Conservation (phyloP, 768 basidiomycete genomes). For the Pleurotus tuoliensis region DNA sequence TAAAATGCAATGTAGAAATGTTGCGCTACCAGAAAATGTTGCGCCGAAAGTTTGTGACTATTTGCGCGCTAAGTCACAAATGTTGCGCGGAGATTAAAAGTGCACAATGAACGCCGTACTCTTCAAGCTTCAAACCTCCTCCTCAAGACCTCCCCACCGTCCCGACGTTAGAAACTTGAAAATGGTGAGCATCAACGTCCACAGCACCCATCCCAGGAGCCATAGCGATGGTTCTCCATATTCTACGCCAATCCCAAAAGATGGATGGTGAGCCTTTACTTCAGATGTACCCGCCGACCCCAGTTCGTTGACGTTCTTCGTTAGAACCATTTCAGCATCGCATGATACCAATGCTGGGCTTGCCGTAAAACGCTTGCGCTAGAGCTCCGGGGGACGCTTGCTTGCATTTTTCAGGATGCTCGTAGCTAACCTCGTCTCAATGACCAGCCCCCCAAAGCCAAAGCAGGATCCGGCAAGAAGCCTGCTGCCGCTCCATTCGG, state of each 20-base stretch:
- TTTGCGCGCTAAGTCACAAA: too few species aligned
- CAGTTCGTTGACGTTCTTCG: conserved; percentile 8
- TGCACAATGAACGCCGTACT: too few species aligned
- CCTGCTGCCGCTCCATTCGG: conserved; percentile 83
- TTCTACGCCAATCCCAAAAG: conserved; percentile 22
- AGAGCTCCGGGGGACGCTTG: conserved; percentile 49
- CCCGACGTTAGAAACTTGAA: conserved; percentile 38
- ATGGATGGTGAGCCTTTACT: conserved; percentile 49
- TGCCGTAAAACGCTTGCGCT: conserved; percentile 33
- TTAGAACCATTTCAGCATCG: conserved; percentile 23
- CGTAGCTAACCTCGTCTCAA: conserved; percentile 73
- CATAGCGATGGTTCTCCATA: conserved; percentile 35
- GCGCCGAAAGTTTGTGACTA: too few species aligned
- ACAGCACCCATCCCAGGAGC: conserved; percentile 24
- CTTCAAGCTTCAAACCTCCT: too few species aligned
- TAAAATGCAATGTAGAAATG: too few species aligned
- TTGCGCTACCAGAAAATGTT: too few species aligned
- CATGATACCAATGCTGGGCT: conserved; percentile 33
- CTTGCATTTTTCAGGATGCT: conserved; percentile 15
- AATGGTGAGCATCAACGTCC: conserved; percentile 48
- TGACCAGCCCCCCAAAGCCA: conserved; percentile 87
- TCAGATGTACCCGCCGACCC: conserved; percentile 29
- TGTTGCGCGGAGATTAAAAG: too few species aligned
- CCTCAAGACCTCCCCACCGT: conserved; percentile 2
- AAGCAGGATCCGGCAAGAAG: conserved; percentile 73